Conservation (phyloP, 306 rosid species). For the Quercus mongolica region DNA sequence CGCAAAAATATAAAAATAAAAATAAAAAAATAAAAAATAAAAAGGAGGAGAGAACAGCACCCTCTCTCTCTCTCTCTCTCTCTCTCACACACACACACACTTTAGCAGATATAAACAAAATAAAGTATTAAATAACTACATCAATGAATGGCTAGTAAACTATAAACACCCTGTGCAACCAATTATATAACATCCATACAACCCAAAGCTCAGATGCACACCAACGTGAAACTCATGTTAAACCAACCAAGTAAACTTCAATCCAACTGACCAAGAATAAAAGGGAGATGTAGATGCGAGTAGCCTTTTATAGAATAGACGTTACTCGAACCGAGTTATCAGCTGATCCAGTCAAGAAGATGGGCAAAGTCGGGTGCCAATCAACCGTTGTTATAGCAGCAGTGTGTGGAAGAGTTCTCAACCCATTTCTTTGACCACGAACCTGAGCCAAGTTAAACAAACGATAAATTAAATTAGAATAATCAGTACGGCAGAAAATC, state of each 20-base stretch:
- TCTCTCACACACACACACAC: not conserved
- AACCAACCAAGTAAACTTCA: not conserved
- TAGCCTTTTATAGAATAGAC: conserved; percentile 42
- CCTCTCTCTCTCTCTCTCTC: not conserved
- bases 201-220: not conserved
- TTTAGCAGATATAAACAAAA: no score
- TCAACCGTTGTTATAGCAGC: conserved; percentile 85
- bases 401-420: conserved; percentile 80
- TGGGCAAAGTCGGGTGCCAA: conserved; percentile 93
- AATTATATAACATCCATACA: conserved; percentile 8
- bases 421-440: conserved; percentile 53
- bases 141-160: not conserved
- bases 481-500: not conserved
- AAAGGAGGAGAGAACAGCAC: not conserved
- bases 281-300: conserved; percentile 2
- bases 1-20: no score
- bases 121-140: no score
- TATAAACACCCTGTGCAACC: not conserved
- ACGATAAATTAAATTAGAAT: conserved; percentile 3
- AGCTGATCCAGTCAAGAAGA: conserved; percentile 92
- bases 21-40: accelerated
- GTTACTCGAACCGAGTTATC: conserved; percentile 89
- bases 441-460: conserved; percentile 49
- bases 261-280: conserved; percentile 6
- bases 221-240: not conserved